Conservation (phyloP, 768 basidiomycete species). For the Boletus tomentosulus region DNA sequence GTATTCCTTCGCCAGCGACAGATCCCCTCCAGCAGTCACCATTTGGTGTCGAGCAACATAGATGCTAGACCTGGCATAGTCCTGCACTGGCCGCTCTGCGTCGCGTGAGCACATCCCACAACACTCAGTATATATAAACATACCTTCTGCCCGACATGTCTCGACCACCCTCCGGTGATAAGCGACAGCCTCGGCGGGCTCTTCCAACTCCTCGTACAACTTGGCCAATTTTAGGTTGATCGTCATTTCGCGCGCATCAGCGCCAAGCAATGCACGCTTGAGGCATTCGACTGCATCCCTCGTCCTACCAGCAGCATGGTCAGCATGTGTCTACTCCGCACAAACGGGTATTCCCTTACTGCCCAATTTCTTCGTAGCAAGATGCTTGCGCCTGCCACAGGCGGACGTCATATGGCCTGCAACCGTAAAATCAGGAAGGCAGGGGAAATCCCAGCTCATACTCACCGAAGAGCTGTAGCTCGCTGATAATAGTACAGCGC, state of each 20-base stretch:
- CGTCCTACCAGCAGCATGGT: constrained; percentile 42
- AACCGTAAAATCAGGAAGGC: constrained; percentile 1
- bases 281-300: constrained; percentile 90
- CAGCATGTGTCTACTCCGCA: background rate
- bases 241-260: constrained; percentile 70
- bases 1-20: constrained; percentile 68
- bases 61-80: constrained; percentile 81
- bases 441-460: background rate
- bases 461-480: constrained; percentile 85
- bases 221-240: constrained; percentile 73
- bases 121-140: background rate
- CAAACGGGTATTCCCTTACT: constrained; percentile 41
- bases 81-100: constrained; percentile 60
- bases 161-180: constrained; percentile 82
- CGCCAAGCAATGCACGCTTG: constrained; percentile 81
- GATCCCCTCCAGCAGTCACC: constrained; percentile 54
- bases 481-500: constrained; percentile 95
- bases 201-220: constrained; percentile 63
- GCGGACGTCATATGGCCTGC: constrained; percentile 90
- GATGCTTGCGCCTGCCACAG: constrained; percentile 94
- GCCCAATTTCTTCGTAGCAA: constrained; percentile 89
- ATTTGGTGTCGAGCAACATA: constrained; percentile 82
- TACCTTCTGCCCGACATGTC: constrained; percentile 51
- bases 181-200: constrained; percentile 62
- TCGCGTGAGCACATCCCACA: constrained; percentile 12